Conservation (phyloP, 1,139 yeast species). For the Barnettozyma hawaiiensis region DNA sequence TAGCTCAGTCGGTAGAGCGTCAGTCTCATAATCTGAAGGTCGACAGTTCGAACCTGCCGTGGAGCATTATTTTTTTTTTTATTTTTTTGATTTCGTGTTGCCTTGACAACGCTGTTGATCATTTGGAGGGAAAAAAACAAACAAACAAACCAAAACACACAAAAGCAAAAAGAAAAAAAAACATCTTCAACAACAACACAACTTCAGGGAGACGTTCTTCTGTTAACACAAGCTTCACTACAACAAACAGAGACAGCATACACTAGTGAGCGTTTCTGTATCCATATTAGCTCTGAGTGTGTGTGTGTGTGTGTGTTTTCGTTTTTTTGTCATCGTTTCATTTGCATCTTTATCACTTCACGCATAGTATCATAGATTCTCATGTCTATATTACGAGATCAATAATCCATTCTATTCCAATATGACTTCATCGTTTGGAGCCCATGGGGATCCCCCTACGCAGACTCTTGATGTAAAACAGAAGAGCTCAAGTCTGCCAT, state of each 20-base stretch:
- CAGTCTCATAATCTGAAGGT: conserved; percentile 46
- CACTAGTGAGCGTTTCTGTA: too few species aligned
- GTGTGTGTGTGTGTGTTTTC: too few species aligned
- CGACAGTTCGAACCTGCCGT: conserved; percentile 52
- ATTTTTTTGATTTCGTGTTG: background rate
- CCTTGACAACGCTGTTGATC: background rate
- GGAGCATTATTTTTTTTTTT: conserved; percentile 36
- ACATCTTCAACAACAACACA: background rate
- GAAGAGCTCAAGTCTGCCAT: conserved; percentile 1
- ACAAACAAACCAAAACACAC: conserved; percentile 3
- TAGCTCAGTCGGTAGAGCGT: conserved; percentile 47
- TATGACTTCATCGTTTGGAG: conserved; percentile 4
- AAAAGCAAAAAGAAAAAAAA: conserved; percentile 1
- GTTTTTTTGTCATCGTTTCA: background rate
- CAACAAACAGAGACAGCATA: background rate
- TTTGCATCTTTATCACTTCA: background rate
- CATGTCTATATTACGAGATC: background rate
- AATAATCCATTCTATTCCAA: background rate
- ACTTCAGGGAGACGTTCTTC: background rate
- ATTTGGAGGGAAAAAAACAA: background rate
- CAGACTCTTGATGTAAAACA: background rate
- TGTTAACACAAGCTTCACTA: background rate
- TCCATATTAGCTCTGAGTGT: too few species aligned
- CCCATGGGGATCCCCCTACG: background rate
- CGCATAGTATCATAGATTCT: background rate